Base-by-base conservation (phyloP, 805 yeast species). In the Candida khao-thaluensis region DNA sequence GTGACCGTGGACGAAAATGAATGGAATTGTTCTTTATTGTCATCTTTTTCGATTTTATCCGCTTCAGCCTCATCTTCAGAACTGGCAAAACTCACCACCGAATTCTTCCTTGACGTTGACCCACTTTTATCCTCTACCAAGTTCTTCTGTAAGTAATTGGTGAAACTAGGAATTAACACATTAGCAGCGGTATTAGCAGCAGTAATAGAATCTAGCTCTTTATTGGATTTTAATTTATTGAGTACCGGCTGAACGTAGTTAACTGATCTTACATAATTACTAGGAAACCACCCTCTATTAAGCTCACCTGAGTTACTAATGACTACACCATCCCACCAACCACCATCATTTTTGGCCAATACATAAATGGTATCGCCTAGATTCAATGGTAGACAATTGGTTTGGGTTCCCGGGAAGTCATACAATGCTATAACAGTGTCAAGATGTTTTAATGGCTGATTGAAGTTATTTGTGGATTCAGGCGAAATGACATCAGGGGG, bases 301-400 rank as follows among this genome's bases (percentile, higher is more conserved):
- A 73, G 57, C 4, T 66, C 72, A 5, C 74, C 74, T 45, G 42
- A 51, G 40, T 42, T 51, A 35, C 25, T 66, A 48, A 58, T 37
- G 5, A 60, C 36, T 12, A 82, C 69, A 8, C 96, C 95, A 57
- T 88, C 95, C 93, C 95, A 86, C 96, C 95, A 88, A 2, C 88
- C 85, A 2, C 78, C 57, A 27, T 73, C 76, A 11, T 77, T 67
- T 44, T 82, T 83, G 11, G 72, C 56, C n/a, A 85, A 54, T 10
- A 88, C 93, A 49, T 82, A 76, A 1, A 88, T 64, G 3, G 83
- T 71, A 47, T 85, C 95, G 14, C 89, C 91, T n/a, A 73, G 63
- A 38, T 59, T 61, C 15, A 84, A 59, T 16, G 74, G 72, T 28
- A 83, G 60, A 31, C 77, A 72, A 29, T 74, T 71, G 1, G 77